Conservation (phyloP, 2,329 filamentous ascomycete genomes). For the Cryphonectria carpinicola region DNA sequence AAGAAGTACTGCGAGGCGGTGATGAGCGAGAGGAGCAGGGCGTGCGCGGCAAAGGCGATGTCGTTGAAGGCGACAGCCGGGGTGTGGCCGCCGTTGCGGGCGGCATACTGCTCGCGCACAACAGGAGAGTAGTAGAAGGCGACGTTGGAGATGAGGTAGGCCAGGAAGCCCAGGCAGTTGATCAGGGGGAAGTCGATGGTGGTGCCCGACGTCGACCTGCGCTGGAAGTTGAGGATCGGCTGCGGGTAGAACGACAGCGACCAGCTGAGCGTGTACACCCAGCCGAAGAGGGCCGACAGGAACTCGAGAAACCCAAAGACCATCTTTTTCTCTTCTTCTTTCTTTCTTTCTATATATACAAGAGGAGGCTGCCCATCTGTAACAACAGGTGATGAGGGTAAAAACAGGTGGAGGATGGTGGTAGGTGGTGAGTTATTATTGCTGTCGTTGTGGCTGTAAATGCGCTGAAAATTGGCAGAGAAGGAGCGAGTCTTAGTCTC, state of each 20-base stretch:
- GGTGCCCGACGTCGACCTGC: conserved; percentile 79
- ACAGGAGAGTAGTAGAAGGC: conserved; percentile 78
- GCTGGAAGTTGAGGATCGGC: conserved; percentile 75
- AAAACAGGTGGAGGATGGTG: too few species aligned
- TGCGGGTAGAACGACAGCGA: conserved; percentile 93
- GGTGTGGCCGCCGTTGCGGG: conserved; percentile 72
- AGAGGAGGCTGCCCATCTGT: conserved; percentile 1
- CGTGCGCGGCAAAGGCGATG: conserved; percentile 84
- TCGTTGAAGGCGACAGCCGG: conserved; percentile 92
- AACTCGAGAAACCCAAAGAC: conserved; percentile 46
- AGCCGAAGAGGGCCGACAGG: conserved; percentile 67
- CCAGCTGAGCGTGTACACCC: conserved; percentile 79
- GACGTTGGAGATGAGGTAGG: conserved; percentile 75
- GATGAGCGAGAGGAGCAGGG: conserved; percentile 70
- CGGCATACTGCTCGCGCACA: conserved; percentile 82
- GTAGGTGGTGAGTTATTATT: neutral
- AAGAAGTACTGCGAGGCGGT: conserved; percentile 79
- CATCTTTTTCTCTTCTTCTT: conserved; percentile 22
- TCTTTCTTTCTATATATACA: neutral
- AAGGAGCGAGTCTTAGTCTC: neutral
- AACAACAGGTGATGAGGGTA: neutral
- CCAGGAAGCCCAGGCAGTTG: conserved; percentile 71
- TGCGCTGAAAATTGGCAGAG: neutral
- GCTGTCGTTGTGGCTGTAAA: neutral
- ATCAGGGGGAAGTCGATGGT: conserved; percentile 86